Base-by-base conservation (phyloP, 768 basidiomycete species). In the Bullera alba region DNA sequence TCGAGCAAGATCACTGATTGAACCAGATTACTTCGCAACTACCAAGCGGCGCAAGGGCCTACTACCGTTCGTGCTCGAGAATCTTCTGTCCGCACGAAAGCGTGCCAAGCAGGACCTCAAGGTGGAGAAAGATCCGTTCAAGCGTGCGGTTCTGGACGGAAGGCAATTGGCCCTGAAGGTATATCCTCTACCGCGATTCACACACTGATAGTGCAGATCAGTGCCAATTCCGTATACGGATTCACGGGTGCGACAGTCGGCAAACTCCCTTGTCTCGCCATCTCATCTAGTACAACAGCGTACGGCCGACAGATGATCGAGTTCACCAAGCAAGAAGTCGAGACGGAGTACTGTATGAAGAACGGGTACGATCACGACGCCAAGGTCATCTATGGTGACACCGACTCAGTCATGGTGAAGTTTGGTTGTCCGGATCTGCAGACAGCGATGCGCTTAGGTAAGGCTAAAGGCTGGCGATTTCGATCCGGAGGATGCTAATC, bases 251-350 rank as follows among this genome's bases (percentile, higher is more conserved):
- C 95, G 0, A 97, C 95, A 0, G 79, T 97, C 57, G 95, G 95
- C 48, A 97, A 96, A 73, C 76, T 99, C 15, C 91, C 95, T 3
- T 99, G 95, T 76, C 77, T 97, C 35, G 76, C 89, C 8, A 99
- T 99, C 55, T 97, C 95, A 14, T 96, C 92, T 2, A 91, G 88
- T 74, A 81, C 83, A 35, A 99, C 95, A 1, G 81, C 95, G 0
- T 99, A 95, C 72, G 95, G 95, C 61, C 88, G 95, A 51, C 86
- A 95, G 72, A 99, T 99, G 95, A 97, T 99, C 54, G 93, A 97
- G 72, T 83, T 82, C 69, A 99, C 95, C 2, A 97, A 92, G 71
- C 79, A 84, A 75, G 87, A 84, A 32, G 93, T 97, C 4, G 92
- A 96, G 70, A 79, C 81, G 0, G 82, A 89, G 61, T 96, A 89